Evolutionary conservation across 2,329 filamentous ascomycete genomes (phyloP), one percentile per base, ranked within the genome.

Genomic region (Phyllosticta citriasiana): DNA sequence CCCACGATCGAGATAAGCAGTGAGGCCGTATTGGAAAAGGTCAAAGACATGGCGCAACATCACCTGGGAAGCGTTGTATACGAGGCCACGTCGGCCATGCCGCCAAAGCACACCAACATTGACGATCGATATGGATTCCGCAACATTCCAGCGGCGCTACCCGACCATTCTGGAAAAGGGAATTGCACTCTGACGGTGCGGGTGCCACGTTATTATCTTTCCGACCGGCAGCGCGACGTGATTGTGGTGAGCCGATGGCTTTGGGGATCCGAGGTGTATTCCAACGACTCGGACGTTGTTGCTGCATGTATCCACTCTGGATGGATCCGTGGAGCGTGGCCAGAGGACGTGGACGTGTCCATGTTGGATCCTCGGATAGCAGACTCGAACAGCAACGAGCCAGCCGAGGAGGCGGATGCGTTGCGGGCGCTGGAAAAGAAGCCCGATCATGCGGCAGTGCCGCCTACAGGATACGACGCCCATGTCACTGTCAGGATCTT

Each of bases 251-350:
- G 90, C 35, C 83, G 88, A 22, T 89, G 89, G 7, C 73, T 99
- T 0, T 99, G 93, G 92, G 94, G 94, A 1, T 94, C 91, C 0
- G 92, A 95, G 47, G 83, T 99, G 6, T 97, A 97, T 71, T 96
- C 91, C 0, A 94, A 99, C 67, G 94, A 99, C 73, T 96, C 91
- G 0, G 94, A 99, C 70, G 85, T 94, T 0, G 82, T 99, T 25
- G 93, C 91, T 0, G 92, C 93, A 2, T 93, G 92, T 63, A 93
- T 99, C 54, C 94, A 99, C 72, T 86, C 87, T 1, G 94, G 94
- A 3, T 97, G 91, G 86, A 88, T 99, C 66, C 86, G 87, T 52
- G 93, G 93, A 35, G 90, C 92, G 67, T 96, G 92, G 88, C 80
- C 85, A 4, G 85, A 91, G 6, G 88, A 90, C 40, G 83, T 94